A percentile compares a stretch with the other conserved stretches of the same genome.
Evolutionary conservation across 805 yeast genomes (phyloP).

Genomic region (Wickerhamomyces sydowiorum): DNA sequence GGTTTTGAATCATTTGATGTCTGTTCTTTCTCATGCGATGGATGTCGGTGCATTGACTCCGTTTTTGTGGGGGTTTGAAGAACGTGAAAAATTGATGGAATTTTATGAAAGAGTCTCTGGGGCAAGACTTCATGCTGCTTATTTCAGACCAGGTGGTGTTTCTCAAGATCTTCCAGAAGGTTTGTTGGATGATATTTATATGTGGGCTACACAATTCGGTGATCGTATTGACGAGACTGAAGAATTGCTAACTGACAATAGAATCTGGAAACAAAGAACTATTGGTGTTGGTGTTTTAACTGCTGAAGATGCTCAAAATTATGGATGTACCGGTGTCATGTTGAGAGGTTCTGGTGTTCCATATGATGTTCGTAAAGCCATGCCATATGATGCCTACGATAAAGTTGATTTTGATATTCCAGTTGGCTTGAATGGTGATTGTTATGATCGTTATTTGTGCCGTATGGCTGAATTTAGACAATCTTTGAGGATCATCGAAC

Average conservation of each 20-base stretch:
- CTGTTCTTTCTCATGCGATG: slow-evolving; percentile 84
- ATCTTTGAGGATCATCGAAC: slow-evolving; percentile 81
- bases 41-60: slow-evolving; percentile 94
- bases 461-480: slow-evolving; percentile 94
- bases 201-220: slow-evolving; percentile 96
- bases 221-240: slow-evolving; percentile 89
- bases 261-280: slow-evolving; percentile 90
- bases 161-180: slow-evolving; percentile 85
- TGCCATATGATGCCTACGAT: slow-evolving; percentile 88
- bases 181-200: slow-evolving; percentile 80
- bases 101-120: slow-evolving; percentile 88
- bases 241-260: slow-evolving; percentile 82
- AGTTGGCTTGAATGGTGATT: slow-evolving; percentile 84
- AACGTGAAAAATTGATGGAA: slow-evolving; percentile 89
- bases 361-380: slow-evolving; percentile 77
- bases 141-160: slow-evolving; percentile 90
- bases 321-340: slow-evolving; percentile 82
- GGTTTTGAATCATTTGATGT: slow-evolving; percentile 79
- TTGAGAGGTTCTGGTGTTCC: slow-evolving; percentile 89
- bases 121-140: slow-evolving; percentile 84
- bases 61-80: slow-evolving; percentile 91
- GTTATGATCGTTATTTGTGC: slow-evolving; percentile 82
- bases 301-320: slow-evolving; percentile 83
- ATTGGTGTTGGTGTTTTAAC: slow-evolving; percentile 72
- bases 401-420: slow-evolving; percentile 81